Conservation (phyloP, 2,329 filamentous ascomycete species). For the Fusarium denticulatum region DNA sequence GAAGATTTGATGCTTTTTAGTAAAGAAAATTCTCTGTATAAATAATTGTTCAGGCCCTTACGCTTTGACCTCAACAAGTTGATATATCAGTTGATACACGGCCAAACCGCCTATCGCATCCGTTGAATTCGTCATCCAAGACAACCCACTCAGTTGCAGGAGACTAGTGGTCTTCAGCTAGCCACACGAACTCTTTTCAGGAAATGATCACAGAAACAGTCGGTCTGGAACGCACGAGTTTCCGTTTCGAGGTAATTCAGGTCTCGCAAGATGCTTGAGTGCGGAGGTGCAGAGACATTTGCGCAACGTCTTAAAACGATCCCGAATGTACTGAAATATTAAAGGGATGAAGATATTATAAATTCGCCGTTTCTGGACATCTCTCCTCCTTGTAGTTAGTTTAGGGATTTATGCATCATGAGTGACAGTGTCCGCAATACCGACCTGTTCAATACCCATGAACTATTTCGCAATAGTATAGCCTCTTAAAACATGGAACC, state of each 20-base stretch:
- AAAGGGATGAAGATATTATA: rapidly evolving
- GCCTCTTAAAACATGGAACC: background rate
- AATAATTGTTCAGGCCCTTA: rapidly evolving
- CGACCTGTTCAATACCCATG: slow-evolving; percentile 78
- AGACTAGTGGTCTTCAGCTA: background rate
- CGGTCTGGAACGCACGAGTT: background rate
- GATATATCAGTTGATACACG: background rate
- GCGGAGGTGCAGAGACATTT: background rate
- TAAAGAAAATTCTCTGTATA: background rate
- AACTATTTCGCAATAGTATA: slow-evolving; percentile 77
- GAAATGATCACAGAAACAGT: background rate
- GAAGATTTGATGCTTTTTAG: rapidly evolving
- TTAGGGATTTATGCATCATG: rapidly evolving
- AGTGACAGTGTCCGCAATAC: slow-evolving; percentile 53
- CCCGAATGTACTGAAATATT: background rate
- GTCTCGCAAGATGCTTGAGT: background rate
- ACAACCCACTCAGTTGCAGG: background rate
- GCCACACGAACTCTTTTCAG: background rate
- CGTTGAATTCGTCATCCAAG: background rate
- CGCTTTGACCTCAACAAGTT: background rate
- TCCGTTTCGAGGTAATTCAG: rapidly evolving
- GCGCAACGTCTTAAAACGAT: rapidly evolving
- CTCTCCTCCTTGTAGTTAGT: too few species aligned
- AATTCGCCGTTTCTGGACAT: too few species aligned
- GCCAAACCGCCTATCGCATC: background rate